Conservation (phyloP, 305 asterid genomes). For the Fraxinus latifolia region DNA sequence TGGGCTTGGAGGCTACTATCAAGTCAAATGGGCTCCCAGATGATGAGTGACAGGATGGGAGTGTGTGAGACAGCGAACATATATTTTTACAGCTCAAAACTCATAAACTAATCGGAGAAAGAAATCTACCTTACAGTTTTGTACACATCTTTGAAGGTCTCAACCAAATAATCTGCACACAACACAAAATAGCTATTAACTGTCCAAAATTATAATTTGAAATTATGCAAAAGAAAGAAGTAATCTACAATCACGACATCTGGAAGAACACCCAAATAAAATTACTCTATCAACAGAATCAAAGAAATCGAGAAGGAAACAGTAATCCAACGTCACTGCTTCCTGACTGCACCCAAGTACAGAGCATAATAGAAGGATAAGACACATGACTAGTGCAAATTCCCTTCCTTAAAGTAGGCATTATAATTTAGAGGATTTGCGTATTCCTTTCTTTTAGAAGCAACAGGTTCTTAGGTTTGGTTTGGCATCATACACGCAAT, state of each 20-base stretch:
- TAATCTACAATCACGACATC: constrained; percentile 12
- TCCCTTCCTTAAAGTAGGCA: neutral
- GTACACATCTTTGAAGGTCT: constrained; percentile 62
- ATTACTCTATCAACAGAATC: constrained; percentile 14
- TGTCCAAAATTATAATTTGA: neutral
- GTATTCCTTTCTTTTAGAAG: neutral
- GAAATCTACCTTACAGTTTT: constrained; percentile 64
- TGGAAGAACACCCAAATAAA: constrained; percentile 2
- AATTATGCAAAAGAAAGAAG: constrained; percentile 7
- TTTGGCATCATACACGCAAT: neutral
- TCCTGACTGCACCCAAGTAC: neutral
- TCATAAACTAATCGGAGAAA: constrained; percentile 14
- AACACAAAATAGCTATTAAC: constrained; percentile 23
- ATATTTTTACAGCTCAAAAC: constrained; percentile 1
- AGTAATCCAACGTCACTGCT: neutral
- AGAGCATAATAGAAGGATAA: constrained; percentile 7
- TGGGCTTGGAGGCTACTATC: neutral
- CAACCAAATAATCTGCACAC: constrained; percentile 72
- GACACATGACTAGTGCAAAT: neutral
- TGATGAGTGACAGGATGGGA: neutral
- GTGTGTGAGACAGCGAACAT: neutral
- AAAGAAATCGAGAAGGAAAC: constrained; percentile 9
- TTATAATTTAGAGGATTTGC: neutral
- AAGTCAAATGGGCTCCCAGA: neutral
- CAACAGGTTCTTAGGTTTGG: neutral